Base-by-base conservation (phyloP, 495 filamentous ascomycete species). In the Talaromyces wortmannii region DNA sequence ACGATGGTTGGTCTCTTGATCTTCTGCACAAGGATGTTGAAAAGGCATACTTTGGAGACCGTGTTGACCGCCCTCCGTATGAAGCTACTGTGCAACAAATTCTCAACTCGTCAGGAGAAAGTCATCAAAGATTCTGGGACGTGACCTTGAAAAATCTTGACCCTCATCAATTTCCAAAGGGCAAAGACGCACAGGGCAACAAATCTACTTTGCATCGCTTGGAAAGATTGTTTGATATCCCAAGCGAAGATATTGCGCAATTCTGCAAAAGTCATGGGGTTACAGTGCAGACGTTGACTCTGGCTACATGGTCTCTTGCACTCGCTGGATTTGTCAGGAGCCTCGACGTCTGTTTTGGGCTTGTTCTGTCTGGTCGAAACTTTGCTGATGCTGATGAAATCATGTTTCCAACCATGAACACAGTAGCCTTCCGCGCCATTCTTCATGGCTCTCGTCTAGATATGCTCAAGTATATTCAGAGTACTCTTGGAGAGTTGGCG, bases 371-470 rank as follows among this genome's bases (percentile, higher is more conserved):
- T 4, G 87, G 88, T 13, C 73, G 88, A 30, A 82, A 86, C 53
- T 75, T 73, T 4, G 81, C 83, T 18, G 68, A 74, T 15, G 74
- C 82, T 6, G 72, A 80, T 30, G 64, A 77, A 15, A 63, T 88
- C n/a, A 70, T 88, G 60, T 91, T 91, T 59, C 88, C 88, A 7
- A 83, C 84, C 5, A 91, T 91, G 86, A 91, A 89, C 59, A 91
- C 88, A 0, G 80, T 91, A 0, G 77, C 82, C 0, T 68, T 90
- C 1, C 72, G 88, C 11, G 71, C 76, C 11, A 69, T 89, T 5
- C 61, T 89, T 10, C 84, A 90, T 57, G 88, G 88, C 16, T 76
- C 68, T 0, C 65, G 78, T 4, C 56, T 54, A 7, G 78, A 83
- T 16, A 85, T 89, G 78, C 67, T 90, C 32, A 65, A 65, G 23